Conservation (phyloP, 1,139 yeast species). For the Saccharomyces hybrid region DNA sequence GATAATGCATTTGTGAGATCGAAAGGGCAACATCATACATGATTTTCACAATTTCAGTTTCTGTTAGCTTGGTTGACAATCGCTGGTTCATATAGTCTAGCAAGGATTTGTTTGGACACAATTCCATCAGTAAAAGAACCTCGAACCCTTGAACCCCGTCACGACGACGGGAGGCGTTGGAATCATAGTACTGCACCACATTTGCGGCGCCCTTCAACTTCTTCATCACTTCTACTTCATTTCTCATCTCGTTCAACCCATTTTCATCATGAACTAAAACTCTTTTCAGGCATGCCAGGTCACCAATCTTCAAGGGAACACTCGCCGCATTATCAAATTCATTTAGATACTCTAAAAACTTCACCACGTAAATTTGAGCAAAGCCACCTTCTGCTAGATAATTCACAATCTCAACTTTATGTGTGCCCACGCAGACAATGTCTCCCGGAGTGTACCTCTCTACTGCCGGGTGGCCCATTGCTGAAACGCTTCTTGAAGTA, state of each 20-base stretch:
- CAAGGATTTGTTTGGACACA: slow-evolving; percentile 77
- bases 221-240: slow-evolving; percentile 84
- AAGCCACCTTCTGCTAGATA: slow-evolving; percentile 69
- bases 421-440: slow-evolving; percentile 57
- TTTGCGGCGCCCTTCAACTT: slow-evolving; percentile 68
- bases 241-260: slow-evolving; percentile 59
- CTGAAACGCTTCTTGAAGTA: slow-evolving; percentile 3
- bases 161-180: slow-evolving; percentile 74
- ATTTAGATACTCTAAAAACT: slow-evolving; percentile 26
- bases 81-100: slow-evolving; percentile 94
- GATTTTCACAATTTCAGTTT: slow-evolving; percentile 37
- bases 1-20: too few species aligned
- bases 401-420: slow-evolving; percentile 47
- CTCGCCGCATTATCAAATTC: slow-evolving; percentile 15
- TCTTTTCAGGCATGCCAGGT: slow-evolving; percentile 62
- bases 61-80: slow-evolving; percentile 70
- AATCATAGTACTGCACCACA: slow-evolving; percentile 85
- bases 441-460: slow-evolving; percentile 41
- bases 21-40: too few species aligned
- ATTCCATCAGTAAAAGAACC: slow-evolving; percentile 87
- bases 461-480: slow-evolving; percentile 4
- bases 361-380: slow-evolving; percentile 68
- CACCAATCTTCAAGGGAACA: slow-evolving; percentile 26
- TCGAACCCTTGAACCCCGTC: slow-evolving; percentile 44
- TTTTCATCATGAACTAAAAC: slow-evolving; percentile 69